Conservation (phyloP, 257 asterid genomes). For the Thymus quinquecostatus region DNA sequence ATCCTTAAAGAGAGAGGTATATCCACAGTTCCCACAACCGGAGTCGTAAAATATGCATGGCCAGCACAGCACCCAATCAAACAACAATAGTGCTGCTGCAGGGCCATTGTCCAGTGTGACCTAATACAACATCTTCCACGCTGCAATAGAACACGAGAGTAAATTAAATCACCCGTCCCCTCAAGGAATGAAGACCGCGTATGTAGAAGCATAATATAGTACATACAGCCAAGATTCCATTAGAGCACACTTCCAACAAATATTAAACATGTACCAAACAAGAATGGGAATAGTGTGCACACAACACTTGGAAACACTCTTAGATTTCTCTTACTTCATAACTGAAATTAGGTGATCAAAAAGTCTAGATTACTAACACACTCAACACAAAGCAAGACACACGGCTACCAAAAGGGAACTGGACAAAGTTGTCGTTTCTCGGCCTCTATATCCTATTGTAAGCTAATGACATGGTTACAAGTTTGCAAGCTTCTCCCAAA, state of each 20-base stretch:
- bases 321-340: too few species aligned
- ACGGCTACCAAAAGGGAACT: too few species aligned
- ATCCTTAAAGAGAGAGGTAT: constrained; percentile 27
- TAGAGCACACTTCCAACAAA: neutral
- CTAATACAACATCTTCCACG: constrained; percentile 49
- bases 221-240: neutral
- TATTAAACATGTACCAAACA: too few species aligned
- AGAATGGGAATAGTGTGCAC: too few species aligned
- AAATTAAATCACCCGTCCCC: neutral
- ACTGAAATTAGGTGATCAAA: too few species aligned
- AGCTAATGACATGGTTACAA: too few species aligned
- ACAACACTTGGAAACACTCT: too few species aligned
- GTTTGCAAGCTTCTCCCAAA: too few species aligned
- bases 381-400: too few species aligned
- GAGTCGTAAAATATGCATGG: constrained; percentile 28
- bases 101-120: neutral
- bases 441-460: too few species aligned
- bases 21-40: constrained; percentile 41
- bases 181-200: neutral
- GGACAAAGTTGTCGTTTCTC: too few species aligned
- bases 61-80: constrained; percentile 27
- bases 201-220: neutral
- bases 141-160: constrained; percentile 31
- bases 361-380: too few species aligned
- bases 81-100: constrained; percentile 34